Percentiles rank a stretch among this genome's conserved stretches.
phyloP scores from a whole-genome alignment of 257 asterid genomes.

The Solanum habrochaites region DNA sequence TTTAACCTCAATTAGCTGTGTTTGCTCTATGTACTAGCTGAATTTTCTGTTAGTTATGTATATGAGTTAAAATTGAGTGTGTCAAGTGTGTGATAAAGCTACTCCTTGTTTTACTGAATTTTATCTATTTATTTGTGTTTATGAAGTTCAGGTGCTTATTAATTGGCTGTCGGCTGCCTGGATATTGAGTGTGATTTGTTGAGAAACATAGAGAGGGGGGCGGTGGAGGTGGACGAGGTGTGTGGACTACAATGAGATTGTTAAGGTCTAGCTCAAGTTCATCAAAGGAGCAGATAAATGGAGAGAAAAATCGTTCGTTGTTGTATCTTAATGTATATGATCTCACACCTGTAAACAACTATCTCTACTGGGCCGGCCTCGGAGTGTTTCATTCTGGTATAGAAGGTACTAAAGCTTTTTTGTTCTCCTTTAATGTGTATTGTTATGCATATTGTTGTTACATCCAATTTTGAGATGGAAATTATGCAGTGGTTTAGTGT shows the following conservation, averaged over 20 bases:
- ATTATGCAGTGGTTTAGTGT: background rate
- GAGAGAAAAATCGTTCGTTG: constrained; percentile 36
- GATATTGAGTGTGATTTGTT: constrained; percentile 6
- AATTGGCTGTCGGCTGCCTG: background rate
- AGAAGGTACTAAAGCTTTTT: constrained; percentile 43
- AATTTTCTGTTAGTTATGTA: background rate
- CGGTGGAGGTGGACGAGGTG: constrained; percentile 10
- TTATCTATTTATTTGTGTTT: background rate
- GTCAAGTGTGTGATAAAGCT: background rate
- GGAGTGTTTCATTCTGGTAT: constrained; percentile 88
- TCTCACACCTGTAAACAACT: constrained; percentile 70
- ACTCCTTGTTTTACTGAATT: background rate
- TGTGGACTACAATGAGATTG: constrained; percentile 49
- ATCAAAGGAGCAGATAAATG: constrained; percentile 28
- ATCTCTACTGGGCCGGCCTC: constrained; percentile 74
- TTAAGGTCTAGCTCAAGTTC: constrained; percentile 46
- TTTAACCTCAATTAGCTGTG: background rate
- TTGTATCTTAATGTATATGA: constrained; percentile 73
- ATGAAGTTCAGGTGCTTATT: background rate
- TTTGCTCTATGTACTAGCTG: background rate
- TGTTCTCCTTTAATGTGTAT: background rate
- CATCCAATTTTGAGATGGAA: background rate
- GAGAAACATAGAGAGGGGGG: background rate
- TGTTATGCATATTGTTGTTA: background rate
- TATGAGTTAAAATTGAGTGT: background rate